phyloP scores from a whole-genome alignment of 202 grass and related monocot genomes.

The Thinopyrum obtusiflorum region DNA sequence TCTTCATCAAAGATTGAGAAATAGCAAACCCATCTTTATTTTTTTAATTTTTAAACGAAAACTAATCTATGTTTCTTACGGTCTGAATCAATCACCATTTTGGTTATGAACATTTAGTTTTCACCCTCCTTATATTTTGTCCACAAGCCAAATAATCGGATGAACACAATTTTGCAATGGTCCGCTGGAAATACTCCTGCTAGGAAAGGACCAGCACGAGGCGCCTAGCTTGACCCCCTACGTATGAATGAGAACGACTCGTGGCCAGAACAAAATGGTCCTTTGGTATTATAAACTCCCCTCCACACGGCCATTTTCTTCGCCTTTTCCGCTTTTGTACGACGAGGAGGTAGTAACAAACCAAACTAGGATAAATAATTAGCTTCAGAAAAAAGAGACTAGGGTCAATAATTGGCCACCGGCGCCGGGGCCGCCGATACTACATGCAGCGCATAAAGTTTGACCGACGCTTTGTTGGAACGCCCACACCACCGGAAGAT shows the following conservation, averaged over 20 bases:
- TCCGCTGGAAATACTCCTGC: neutral
- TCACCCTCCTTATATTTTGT: no score
- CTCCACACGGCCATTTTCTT: neutral
- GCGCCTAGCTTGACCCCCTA: no score
- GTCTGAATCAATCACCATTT: no score
- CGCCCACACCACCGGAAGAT: neutral
- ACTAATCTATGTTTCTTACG: no score
- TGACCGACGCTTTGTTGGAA: neutral
- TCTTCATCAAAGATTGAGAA: no score
- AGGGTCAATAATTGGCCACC: slow-evolving; percentile 3
- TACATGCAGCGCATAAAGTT: neutral
- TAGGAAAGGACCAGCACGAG: neutral
- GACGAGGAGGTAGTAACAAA: no score
- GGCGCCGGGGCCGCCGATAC: neutral
- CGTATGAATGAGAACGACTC: slow-evolving; percentile 12
- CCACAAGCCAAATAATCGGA: no score
- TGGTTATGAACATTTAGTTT: no score
- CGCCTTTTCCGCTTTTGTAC: neutral
- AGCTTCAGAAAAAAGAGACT: no score
- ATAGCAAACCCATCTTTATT: no score
- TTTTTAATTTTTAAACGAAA: no score
- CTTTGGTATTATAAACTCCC: slow-evolving; percentile 24
- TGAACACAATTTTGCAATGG: neutral
- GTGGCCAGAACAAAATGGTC: slow-evolving; percentile 24
- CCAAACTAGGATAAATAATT: no score